These are phyloP conservation scores for Malassezia arunalokei DNA, from an alignment of 1,284 basidiomycete genomes.

Conservation along the genomic window DNA sequence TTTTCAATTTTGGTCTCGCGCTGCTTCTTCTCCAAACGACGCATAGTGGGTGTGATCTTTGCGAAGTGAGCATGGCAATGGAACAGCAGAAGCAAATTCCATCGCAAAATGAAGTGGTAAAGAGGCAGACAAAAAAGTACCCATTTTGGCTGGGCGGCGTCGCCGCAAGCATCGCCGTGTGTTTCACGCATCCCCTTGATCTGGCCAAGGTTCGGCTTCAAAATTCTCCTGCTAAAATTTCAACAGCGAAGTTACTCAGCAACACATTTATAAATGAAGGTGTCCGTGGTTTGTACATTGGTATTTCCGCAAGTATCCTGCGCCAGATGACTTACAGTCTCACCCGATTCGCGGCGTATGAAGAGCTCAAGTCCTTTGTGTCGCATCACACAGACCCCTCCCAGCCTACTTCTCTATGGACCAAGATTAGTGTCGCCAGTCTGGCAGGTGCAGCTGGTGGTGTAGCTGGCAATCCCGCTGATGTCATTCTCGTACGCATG, in stretches of 20 bases:
- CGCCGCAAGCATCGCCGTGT: constrained; percentile 39
- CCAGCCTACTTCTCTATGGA: constrained; percentile 19
- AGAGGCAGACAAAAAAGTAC: constrained; percentile 16
- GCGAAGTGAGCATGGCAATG: too few species aligned
- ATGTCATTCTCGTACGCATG: constrained; percentile 51
- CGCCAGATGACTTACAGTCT: constrained; percentile 45
- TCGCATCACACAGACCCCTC: constrained; percentile 10
- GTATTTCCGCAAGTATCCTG: constrained; percentile 32
- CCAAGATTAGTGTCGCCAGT: constrained; percentile 29
- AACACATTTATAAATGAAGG: constrained; percentile 27
- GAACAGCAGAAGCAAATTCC: background rate
- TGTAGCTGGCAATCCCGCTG: constrained; percentile 47
- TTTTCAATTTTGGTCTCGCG: too few species aligned
- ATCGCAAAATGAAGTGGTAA: background rate
- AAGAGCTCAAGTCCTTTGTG: constrained; percentile 29
- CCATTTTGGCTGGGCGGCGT: constrained; percentile 42
- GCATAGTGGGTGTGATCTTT: too few species aligned
- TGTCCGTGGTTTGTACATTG: constrained; percentile 34
- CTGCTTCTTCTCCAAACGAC: too few species aligned
- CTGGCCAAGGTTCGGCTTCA: constrained; percentile 46
- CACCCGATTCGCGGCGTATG: constrained; percentile 41
- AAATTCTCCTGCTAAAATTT: constrained; percentile 30
- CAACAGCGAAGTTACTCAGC: constrained; percentile 24
- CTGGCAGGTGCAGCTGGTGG: constrained; percentile 38
- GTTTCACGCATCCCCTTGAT: constrained; percentile 46